Percentiles rank a stretch among this genome's conserved stretches.
Evolutionary conservation across 139 green algal genomes (phyloP).

Genomic region (Chlorella ohadii): DNA sequence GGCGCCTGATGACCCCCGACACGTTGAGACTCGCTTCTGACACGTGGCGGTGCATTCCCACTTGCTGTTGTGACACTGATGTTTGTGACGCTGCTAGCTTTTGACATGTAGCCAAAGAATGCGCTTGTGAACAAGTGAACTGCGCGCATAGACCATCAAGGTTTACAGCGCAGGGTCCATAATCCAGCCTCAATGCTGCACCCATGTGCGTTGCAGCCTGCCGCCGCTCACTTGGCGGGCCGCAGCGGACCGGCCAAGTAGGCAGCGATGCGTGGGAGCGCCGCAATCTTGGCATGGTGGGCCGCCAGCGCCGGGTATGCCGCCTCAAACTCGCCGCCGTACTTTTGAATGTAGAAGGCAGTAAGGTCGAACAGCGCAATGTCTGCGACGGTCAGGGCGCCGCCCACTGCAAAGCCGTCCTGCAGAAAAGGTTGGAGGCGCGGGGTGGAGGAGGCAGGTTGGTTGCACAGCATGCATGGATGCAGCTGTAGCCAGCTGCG

Average conservation of each 20-base stretch:
- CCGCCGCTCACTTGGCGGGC: neutral
- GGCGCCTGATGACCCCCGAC: too few relatives aligned
- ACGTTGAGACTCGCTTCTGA: too few relatives aligned
- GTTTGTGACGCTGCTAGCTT: too few relatives aligned
- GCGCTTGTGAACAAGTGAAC: too few relatives aligned
- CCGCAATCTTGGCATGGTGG: neutral
- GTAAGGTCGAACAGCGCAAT: neutral
- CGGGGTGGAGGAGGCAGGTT: neutral
- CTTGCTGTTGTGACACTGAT: too few relatives aligned
- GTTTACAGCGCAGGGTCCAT: too few relatives aligned
- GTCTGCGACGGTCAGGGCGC: neutral
- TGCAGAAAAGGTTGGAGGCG: neutral
- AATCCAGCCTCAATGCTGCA: too few relatives aligned
- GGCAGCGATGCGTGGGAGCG: neutral
- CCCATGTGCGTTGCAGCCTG: too few relatives aligned
- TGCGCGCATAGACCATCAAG: too few relatives aligned
- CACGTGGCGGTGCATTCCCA: too few relatives aligned
- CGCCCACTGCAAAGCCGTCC: constrained; percentile 2
- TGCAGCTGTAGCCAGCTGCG: neutral
- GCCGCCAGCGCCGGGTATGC: neutral
- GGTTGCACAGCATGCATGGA: too few relatives aligned
- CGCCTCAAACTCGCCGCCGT: neutral
- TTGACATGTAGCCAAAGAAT: too few relatives aligned
- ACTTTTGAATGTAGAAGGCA: neutral
- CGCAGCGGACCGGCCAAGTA: neutral